phyloP scores from a whole-genome alignment of 352 stramenopile genomes.

The Elongisporangium senticosum region DNA sequence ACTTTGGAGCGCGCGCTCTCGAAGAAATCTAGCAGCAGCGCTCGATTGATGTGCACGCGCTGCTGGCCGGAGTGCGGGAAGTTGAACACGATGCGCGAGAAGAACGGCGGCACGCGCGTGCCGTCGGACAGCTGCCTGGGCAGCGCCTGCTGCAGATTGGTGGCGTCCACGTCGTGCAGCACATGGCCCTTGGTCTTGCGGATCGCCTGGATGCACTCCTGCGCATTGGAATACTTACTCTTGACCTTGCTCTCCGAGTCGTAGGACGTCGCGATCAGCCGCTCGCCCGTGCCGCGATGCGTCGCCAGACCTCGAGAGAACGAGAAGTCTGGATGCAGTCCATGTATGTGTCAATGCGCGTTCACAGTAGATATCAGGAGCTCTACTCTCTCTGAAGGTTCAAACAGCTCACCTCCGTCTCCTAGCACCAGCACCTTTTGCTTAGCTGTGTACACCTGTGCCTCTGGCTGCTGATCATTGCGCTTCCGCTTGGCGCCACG shows the following conservation, averaged over 20 bases:
- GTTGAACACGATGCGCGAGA: slow-evolving; percentile 87
- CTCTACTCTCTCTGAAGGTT: background rate
- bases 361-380: background rate
- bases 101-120: slow-evolving; percentile 35
- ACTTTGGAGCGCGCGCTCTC: slow-evolving; percentile 67
- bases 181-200: slow-evolving; percentile 32
- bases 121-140: slow-evolving; percentile 1
- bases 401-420: slow-evolving; percentile 38
- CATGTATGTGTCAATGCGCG: background rate
- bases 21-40: slow-evolving; percentile 80
- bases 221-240: slow-evolving; percentile 75
- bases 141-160: slow-evolving; percentile 39
- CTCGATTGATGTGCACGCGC: slow-evolving; percentile 84
- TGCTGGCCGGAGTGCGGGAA: slow-evolving; percentile 87
- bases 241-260: slow-evolving; percentile 60
- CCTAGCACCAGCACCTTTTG: slow-evolving; percentile 71
- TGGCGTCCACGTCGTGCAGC: slow-evolving; percentile 80
- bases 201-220: slow-evolving; percentile 61
- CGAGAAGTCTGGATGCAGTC: slow-evolving; percentile 53
- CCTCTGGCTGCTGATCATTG: slow-evolving; percentile 3
- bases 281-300: slow-evolving; percentile 49
- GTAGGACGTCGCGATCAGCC: slow-evolving; percentile 71
- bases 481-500: slow-evolving; percentile 25
- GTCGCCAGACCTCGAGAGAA: slow-evolving; percentile 67
- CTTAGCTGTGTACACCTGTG: slow-evolving; percentile 41